Evolutionary conservation across 2,329 filamentous ascomycete species (phyloP).

Genomic region (Trichoderma sp.): DNA sequence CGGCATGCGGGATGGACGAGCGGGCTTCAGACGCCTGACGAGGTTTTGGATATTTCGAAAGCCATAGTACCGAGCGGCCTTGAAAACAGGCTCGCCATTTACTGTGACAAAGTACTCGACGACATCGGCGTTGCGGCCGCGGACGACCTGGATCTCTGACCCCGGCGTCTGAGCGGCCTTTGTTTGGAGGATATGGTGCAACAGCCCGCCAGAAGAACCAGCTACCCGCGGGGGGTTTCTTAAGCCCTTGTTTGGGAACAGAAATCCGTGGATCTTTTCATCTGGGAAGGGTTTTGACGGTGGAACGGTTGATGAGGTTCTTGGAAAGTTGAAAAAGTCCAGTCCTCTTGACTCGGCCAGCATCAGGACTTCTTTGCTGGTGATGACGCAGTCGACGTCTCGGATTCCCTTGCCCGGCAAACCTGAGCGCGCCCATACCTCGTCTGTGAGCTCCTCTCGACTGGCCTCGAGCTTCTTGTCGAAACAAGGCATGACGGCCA

Average conservation of each 20-base stretch:
- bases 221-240: slow-evolving; percentile 56
- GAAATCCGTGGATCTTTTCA: slow-evolving; percentile 66
- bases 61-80: slow-evolving; percentile 89
- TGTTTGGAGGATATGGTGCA: slow-evolving; percentile 79
- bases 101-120: slow-evolving; percentile 75
- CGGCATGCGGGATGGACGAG: slow-evolving; percentile 75
- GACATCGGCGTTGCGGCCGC: slow-evolving; percentile 88
- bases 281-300: slow-evolving; percentile 68
- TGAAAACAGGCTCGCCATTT: slow-evolving; percentile 64
- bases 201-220: slow-evolving; percentile 85
- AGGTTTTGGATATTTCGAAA: slow-evolving; percentile 99
- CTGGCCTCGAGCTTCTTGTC: slow-evolving; percentile 98
- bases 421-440: slow-evolving; percentile 64
- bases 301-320: slow-evolving; percentile 53
- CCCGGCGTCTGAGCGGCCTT: slow-evolving; percentile 71
- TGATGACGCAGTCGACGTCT: slow-evolving; percentile 98
- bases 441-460: slow-evolving; percentile 84
- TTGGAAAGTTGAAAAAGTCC: slow-evolving; percentile 72
- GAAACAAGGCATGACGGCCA: slow-evolving; percentile 97
- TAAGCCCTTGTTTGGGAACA: slow-evolving; percentile 62
- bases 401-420: slow-evolving; percentile 62
- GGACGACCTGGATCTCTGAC: slow-evolving; percentile 68
- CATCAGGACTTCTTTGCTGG: slow-evolving; percentile 90
- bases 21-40: slow-evolving; percentile 86
- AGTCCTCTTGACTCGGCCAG: slow-evolving; percentile 79